Percentiles rank a stretch among this genome's conserved stretches.
Conservation (phyloP, 345 rosid species). For the Arabidopsis suecica region DNA sequence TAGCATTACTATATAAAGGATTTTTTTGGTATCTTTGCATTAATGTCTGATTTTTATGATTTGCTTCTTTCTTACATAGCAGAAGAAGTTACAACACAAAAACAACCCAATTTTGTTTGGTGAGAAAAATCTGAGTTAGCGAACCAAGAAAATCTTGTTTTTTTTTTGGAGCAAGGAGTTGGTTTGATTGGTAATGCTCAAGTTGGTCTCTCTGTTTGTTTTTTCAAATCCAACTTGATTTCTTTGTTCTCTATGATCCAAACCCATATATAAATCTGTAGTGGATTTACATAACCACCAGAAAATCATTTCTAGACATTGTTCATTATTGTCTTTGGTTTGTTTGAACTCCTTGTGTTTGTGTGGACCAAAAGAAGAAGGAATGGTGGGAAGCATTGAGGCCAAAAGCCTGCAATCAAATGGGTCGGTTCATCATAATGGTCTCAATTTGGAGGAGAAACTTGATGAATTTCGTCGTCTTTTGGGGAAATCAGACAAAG, state of each 20-base stretch:
- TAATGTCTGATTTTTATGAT: slow-evolving; percentile 23
- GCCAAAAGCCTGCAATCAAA: slow-evolving; percentile 47
- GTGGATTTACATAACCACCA: slow-evolving; percentile 2
- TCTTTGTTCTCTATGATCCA: slow-evolving; percentile 14
- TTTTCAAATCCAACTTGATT: slow-evolving; percentile 1
- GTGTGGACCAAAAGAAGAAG: slow-evolving; percentile 38
- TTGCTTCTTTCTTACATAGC: slow-evolving; percentile 19
- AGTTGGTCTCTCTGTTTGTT: slow-evolving; percentile 6
- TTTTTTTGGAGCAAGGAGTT: slow-evolving; percentile 23
- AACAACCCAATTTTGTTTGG: slow-evolving; percentile 27
- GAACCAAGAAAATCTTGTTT: slow-evolving; percentile 37
- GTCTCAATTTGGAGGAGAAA: slow-evolving; percentile 68
- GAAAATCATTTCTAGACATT: background rate
- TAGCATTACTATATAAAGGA: slow-evolving; percentile 28
- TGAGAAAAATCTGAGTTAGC: slow-evolving; percentile 35
- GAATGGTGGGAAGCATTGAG: slow-evolving; percentile 58
- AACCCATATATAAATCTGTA: slow-evolving; percentile 20
- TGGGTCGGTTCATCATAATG: slow-evolving; percentile 56
- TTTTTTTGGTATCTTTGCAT: slow-evolving; percentile 13
- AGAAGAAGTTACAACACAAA: slow-evolving; percentile 14
- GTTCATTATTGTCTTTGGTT: slow-evolving; percentile 18
- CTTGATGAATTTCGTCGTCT: slow-evolving; percentile 78
- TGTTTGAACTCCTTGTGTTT: slow-evolving; percentile 6
- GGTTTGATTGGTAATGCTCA: slow-evolving; percentile 34
- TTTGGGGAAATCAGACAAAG: slow-evolving; percentile 77